Evolutionary conservation across 306 rosid species (phyloP), one percentile per base, ranked within the genome.

Genomic region (Medicago arabica): DNA sequence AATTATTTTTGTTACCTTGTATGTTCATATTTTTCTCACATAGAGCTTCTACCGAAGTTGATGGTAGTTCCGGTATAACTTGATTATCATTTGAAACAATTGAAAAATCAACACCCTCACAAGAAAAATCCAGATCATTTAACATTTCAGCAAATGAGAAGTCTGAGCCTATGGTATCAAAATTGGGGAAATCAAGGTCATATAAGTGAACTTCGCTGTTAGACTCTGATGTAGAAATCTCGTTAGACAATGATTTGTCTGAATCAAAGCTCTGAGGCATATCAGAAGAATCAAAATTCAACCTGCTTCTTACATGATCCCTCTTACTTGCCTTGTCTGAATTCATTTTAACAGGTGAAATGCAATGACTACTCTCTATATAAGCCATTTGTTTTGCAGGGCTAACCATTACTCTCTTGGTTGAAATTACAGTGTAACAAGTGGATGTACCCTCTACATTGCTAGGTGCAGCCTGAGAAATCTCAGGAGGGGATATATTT

Each of bases 361-460:
- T 87, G 80, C 92, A 87, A 12, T 80, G 91, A 77, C 86, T 88
- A 3, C 87, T 87, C 85, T 91, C 93, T 65, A 89, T 82, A 82
- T 81, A 83, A 73, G 90, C 84, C 53, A 88, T 79, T 67, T 93
- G 90, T 59, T 89, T 83, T 70, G 74, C 78, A 55, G 97, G 97
- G 60, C 93, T 88, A 43, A 91, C 86, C 51, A 88, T 84, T 47
- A 93, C 93, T 78, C 92, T 89, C 79, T 93, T 89, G 74, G 97
- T 87, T 44, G 98, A 80, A 70, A 91, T 87, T 43, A 91, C 91
- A 71, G 93, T 81, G 82, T 86, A 89, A 73, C 88, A 75, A 53
- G 88, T 71, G 0, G 96, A 83, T 13, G 83, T 74, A 36, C 78
- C 14, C n/a, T 76, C 86, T 59, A 65, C 84, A 51, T 86, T 82